A percentile compares a stretch with the other conserved stretches of the same genome.
phyloP scores from a whole-genome alignment of 805 yeast genomes.

The Saccharomyces jurei region DNA sequence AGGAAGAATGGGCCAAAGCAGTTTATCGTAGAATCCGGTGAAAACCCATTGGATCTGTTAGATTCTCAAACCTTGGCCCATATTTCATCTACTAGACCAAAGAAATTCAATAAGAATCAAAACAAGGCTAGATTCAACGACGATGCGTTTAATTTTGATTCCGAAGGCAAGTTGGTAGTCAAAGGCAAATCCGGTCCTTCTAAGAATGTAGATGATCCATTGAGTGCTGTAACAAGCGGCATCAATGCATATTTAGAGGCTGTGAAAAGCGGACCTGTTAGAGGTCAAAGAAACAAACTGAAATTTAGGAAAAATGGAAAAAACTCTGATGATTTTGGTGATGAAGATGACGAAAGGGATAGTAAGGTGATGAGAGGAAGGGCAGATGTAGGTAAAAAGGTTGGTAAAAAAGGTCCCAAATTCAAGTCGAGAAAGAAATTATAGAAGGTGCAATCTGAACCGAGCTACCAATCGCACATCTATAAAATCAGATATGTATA shows the following conservation, averaged over 20 bases:
- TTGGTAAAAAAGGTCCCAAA: conserved; percentile 23
- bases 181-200: conserved; percentile 24
- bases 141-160: conserved; percentile 28
- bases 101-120: conserved; percentile 39
- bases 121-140: conserved; percentile 25
- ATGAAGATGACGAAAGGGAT: conserved; percentile 38
- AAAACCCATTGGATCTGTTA: conserved; percentile 81
- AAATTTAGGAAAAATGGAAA: conserved; percentile 67
- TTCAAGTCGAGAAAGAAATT: conserved; percentile 20
- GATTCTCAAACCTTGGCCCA: conserved; percentile 80
- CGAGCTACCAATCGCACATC: background rate
- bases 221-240: conserved; percentile 44
- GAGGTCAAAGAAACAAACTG: conserved; percentile 87
- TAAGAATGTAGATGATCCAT: conserved; percentile 39
- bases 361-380: conserved; percentile 24
- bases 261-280: conserved; percentile 82
- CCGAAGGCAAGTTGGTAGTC: conserved; percentile 31
- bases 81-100: conserved; percentile 82
- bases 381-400: conserved; percentile 16
- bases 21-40: conserved; percentile 65
- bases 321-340: conserved; percentile 45
- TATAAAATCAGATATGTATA: background rate
- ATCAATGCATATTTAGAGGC: conserved; percentile 92
- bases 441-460: conserved; percentile 6
- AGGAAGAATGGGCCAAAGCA: conserved; percentile 36